phyloP scores from a whole-genome alignment of 768 basidiomycete genomes.

The Crassisporium funariophilum region DNA sequence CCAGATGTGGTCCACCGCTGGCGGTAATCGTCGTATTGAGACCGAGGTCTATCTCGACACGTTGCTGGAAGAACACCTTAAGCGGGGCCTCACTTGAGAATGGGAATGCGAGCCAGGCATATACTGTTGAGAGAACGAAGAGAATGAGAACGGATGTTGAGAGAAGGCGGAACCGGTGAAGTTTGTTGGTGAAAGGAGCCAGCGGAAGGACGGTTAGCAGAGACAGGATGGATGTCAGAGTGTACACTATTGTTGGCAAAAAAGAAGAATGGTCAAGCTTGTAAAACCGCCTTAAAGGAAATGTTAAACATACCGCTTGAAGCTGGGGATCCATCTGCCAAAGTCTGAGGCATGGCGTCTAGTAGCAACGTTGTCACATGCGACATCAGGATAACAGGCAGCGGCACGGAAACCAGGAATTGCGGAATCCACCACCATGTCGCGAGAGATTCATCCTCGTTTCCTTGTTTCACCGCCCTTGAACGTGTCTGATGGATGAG shows the following conservation, averaged over 20 bases:
- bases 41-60: constrained; percentile 5
- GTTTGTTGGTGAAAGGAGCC: constrained; percentile 27
- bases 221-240: constrained; percentile 14
- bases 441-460: constrained; percentile 8
- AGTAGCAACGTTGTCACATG: constrained; percentile 28
- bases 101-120: constrained; percentile 15
- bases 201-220: constrained; percentile 25
- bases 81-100: constrained; percentile 18
- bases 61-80: constrained; percentile 22
- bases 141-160: constrained; percentile 9
- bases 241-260: constrained; percentile 20
- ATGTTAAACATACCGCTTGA: constrained; percentile 20
- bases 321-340: constrained; percentile 30
- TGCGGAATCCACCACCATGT: constrained; percentile 34
- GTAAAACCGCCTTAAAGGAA: not conserved
- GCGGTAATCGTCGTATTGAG: not conserved
- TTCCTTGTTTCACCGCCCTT: constrained; percentile 21
- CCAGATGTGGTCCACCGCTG: not conserved
- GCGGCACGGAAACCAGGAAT: constrained; percentile 28
- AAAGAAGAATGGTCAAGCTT: not conserved
- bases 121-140: constrained; percentile 15
- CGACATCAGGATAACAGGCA: constrained; percentile 30
- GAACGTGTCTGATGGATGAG: constrained; percentile 12
- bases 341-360: constrained; percentile 28
- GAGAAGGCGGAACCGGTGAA: constrained; percentile 20